Conservation (phyloP, 1,284 basidiomycete species). For the Cystobasidium pallidum region DNA sequence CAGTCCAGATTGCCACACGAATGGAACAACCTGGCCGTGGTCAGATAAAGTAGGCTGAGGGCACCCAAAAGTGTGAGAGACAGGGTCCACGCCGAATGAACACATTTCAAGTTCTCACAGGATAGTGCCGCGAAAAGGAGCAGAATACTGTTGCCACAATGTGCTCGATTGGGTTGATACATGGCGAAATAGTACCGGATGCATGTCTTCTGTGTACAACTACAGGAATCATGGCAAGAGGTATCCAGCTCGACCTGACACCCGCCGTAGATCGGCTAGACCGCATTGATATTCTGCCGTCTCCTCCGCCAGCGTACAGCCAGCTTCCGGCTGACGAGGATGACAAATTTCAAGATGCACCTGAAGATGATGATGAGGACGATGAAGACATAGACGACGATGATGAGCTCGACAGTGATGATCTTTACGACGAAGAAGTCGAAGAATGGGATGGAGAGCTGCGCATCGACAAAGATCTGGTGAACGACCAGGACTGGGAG, state of each 20-base stretch:
- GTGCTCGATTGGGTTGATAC: not conserved
- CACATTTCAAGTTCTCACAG: no score
- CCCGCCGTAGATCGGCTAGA: conserved; percentile 14
- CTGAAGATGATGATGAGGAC: conserved; percentile 19
- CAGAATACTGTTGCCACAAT: not conserved
- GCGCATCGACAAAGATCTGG: conserved; percentile 34
- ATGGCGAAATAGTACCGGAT: no score
- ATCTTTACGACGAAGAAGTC: conserved; percentile 2
- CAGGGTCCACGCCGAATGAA: no score
- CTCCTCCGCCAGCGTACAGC: conserved; percentile 40
- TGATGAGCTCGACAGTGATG: conserved; percentile 20
- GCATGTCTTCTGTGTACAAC: conserved; percentile 1
- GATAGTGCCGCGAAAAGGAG: no score
- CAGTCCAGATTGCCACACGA: no score
- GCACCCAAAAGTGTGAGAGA: no score
- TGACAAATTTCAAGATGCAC: conserved; percentile 19
- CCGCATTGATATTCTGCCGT: conserved; percentile 24
- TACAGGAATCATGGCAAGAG: conserved; percentile 30
- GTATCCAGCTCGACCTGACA: conserved; percentile 21
- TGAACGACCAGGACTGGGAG: conserved; percentile 46
- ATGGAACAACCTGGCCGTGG: no score
- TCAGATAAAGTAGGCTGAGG: no score
- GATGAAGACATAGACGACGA: conserved; percentile 18
- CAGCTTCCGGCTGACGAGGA: conserved; percentile 32
- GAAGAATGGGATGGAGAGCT: conserved; percentile 17